Evolutionary conservation across 2,329 filamentous ascomycete species (phyloP).

Genomic region (Aspergillus sp.): DNA sequence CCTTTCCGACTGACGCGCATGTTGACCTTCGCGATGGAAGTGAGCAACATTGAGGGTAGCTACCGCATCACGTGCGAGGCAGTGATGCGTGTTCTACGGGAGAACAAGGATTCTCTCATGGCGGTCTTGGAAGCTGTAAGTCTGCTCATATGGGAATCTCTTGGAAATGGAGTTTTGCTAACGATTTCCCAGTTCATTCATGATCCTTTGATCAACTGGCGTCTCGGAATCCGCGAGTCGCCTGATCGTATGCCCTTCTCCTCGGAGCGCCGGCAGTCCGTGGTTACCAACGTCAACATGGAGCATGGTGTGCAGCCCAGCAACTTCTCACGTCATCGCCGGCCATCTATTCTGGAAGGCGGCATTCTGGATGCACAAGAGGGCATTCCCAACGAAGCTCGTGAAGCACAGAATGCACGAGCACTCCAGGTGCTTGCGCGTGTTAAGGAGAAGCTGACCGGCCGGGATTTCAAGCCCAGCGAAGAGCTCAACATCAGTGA

Average conservation of each 20-base stretch:
- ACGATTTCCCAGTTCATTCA: conserved; percentile 76
- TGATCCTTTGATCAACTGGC: conserved; percentile 97
- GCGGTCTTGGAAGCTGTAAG: conserved; percentile 94
- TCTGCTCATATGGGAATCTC: conserved; percentile 24
- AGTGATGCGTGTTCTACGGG: conserved; percentile 92
- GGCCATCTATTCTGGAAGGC: conserved; percentile 67
- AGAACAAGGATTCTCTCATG: conserved; percentile 98
- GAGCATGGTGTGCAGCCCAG: conserved; percentile 59
- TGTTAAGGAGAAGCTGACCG: conserved; percentile 93
- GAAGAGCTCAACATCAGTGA: conserved; percentile 81
- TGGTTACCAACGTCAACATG: conserved; percentile 52
- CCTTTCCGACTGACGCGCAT: conserved; percentile 97
- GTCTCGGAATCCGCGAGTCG: conserved; percentile 66
- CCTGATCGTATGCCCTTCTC: conserved; percentile 60
- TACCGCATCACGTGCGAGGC: conserved; percentile 98
- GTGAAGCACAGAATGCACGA: conserved; percentile 87
- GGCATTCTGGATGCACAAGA: conserved; percentile 45
- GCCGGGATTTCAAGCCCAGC: conserved; percentile 81
- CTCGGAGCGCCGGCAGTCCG: conserved; percentile 60
- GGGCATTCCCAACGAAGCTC: conserved; percentile 43
- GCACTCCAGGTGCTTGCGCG: conserved; percentile 88
- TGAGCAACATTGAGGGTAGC: conserved; percentile 98
- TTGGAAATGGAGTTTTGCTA: not conserved
- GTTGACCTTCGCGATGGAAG: conserved; percentile 99
- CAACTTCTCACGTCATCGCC: conserved; percentile 64